Conservation (phyloP, 2,329 filamentous ascomycete species). For the Xylaria arbuscula region DNA sequence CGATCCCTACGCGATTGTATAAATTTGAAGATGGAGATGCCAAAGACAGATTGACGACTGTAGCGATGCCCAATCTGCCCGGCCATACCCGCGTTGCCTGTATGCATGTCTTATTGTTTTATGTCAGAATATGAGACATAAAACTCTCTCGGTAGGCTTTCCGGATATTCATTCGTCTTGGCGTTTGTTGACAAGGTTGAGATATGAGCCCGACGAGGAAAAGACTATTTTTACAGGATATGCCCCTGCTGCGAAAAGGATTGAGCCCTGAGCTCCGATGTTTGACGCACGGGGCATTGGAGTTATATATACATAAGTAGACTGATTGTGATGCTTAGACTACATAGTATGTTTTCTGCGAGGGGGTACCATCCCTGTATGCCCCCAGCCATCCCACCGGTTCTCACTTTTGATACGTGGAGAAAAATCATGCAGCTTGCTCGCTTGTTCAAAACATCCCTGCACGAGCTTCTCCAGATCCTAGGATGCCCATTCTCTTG, state of each 20-base stretch:
- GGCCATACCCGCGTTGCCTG: conserved; percentile 19
- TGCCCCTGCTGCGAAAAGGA: background rate
- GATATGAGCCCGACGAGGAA: conserved; percentile 23
- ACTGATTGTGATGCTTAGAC: background rate
- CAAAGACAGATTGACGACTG: conserved; percentile 19
- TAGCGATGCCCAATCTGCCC: conserved; percentile 32
- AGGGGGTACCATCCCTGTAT: conserved; percentile 4
- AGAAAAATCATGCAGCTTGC: conserved; percentile 3
- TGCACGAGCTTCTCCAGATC: conserved; percentile 17
- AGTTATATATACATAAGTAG: conserved; percentile 5
- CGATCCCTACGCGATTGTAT: conserved; percentile 23
- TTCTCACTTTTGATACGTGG: conserved; percentile 19
- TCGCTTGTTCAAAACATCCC: conserved; percentile 23
- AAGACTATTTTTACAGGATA: background rate
- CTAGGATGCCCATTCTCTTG: background rate
- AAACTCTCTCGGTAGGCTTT: conserved; percentile 21
- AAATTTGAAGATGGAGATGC: conserved; percentile 23
- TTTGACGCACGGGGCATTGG: background rate
- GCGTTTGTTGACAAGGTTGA: conserved; percentile 16
- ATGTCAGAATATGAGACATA: conserved; percentile 5
- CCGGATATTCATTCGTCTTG: conserved; percentile 4
- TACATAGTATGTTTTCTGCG: background rate
- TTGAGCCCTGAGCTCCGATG: background rate
- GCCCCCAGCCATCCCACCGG: conserved; percentile 6
- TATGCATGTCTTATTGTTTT: conserved; percentile 17